phyloP scores from a whole-genome alignment of 352 stramenopile genomes.

The Pythium aphanidermatum region DNA sequence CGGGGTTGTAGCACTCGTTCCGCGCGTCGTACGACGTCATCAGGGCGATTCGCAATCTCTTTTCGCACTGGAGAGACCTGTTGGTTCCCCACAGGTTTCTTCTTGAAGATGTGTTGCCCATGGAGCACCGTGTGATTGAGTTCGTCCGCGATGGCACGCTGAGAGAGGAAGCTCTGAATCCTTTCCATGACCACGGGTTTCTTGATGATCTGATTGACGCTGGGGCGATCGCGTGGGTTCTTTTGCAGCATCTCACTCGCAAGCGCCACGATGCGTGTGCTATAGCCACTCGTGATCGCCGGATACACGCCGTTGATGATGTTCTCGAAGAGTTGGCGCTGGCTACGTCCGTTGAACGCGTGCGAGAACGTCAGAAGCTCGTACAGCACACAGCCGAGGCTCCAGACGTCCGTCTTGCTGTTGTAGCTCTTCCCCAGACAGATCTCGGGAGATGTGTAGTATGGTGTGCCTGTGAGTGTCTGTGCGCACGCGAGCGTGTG shows the following conservation, averaged over 20 bases:
- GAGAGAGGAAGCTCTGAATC: conserved; percentile 59
- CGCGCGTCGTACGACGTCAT: too few relatives aligned
- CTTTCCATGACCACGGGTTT: conserved; percentile 47
- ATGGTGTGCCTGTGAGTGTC: conserved; percentile 76
- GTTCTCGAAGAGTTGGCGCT: conserved; percentile 74
- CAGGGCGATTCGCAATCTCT: too few relatives aligned
- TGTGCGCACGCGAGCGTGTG: conserved; percentile 67
- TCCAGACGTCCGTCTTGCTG: conserved; percentile 93
- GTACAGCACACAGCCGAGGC: conserved; percentile 91
- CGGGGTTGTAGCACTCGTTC: too few relatives aligned
- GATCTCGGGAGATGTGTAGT: conserved; percentile 94
- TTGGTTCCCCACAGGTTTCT: neutral
- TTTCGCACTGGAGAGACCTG: neutral
- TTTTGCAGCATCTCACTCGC: conserved; percentile 55
- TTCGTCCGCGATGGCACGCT: conserved; percentile 42
- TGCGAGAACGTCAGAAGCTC: conserved; percentile 87
- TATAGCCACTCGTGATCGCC: conserved; percentile 21
- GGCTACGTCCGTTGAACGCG: conserved; percentile 83
- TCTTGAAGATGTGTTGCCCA: conserved; percentile 55
- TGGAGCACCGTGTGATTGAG: conserved; percentile 69
- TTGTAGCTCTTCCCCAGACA: conserved; percentile 91
- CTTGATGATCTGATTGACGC: conserved; percentile 55
- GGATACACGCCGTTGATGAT: conserved; percentile 35
- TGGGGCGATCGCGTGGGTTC: conserved; percentile 51
- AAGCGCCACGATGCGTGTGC: conserved; percentile 26